Evolutionary conservation across 192 early-diverging fungal species (phyloP), one percentile per base, ranked within the genome.

Genomic region (Linderina pennispora): DNA sequence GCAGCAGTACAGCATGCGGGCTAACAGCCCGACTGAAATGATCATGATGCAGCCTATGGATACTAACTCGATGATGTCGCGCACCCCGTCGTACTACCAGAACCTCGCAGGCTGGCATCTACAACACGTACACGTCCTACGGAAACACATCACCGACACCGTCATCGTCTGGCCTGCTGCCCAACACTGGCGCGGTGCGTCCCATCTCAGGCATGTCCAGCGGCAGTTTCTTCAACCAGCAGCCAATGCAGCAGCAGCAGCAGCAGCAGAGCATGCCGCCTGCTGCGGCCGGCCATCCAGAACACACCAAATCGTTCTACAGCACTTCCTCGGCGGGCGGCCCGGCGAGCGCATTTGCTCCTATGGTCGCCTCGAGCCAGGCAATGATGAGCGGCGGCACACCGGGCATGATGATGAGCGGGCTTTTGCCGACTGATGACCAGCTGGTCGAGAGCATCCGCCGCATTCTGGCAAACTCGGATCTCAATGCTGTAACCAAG

Each of bases 401-500:
- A 2, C 65, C 65, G 26, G 64, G 64, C 17, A 54, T 66, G 64
- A 66, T 61, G 58, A 52, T 53, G 55, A 45, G 40, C 1, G 55
- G 55, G 0, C 38, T 22, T 1, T 40, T 60, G 40, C 88, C 88
- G 2, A 69, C 76, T 1, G 86, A 95, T 54, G 78, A 81, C 7
- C 82, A 88, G 32, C 67, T 95, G 10, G 50, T 84, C 22, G 45
- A 52, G 19, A 76, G 83, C 61, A 84, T 91, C 33, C 70, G 76
- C 16, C 65, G 74, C 21, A 79, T 95, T 17, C 61, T 95, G 18
- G 53, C 63, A 23, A 80, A 74, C 2, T 65, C 82, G 13, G 85
- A 91, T 53, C 60, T 92, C 43, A 80, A 80, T 56, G 65, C 70
- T 1, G 64, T 91, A 25, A 90, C 90, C 23, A 91, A 91, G 70